Evolutionary conservation across 192 early-diverging fungal species (phyloP).

Genomic region (Gigaspora rosea): DNA sequence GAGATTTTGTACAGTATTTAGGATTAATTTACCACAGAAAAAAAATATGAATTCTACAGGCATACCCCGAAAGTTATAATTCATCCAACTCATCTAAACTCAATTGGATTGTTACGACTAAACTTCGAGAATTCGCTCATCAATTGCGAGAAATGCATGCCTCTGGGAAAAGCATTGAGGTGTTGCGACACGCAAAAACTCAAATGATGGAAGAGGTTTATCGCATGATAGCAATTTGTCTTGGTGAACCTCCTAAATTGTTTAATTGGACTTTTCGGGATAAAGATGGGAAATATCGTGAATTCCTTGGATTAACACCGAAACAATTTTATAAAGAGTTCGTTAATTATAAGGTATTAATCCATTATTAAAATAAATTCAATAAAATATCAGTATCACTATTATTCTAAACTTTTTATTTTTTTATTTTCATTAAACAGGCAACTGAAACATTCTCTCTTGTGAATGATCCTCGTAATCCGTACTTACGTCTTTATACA

Average conservation of each 20-base stretch:
- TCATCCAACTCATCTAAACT: slow-evolving; percentile 63
- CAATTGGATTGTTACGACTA: slow-evolving; percentile 61
- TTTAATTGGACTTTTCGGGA: slow-evolving; percentile 71
- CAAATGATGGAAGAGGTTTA: slow-evolving; percentile 68
- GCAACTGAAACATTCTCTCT: slow-evolving; percentile 63
- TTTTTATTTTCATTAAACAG: slow-evolving; percentile 38
- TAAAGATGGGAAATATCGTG: slow-evolving; percentile 70
- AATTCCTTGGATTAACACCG: slow-evolving; percentile 58
- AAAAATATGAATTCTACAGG: slow-evolving; percentile 11
- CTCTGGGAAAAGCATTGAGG: slow-evolving; percentile 40
- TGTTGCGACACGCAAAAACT: slow-evolving; percentile 57
- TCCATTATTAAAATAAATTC: background rate
- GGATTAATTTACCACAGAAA: background rate
- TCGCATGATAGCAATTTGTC: slow-evolving; percentile 66
- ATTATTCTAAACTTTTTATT: background rate
- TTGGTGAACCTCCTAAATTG: slow-evolving; percentile 69
- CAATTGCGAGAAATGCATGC: slow-evolving; percentile 55
- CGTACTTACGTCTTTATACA: slow-evolving; percentile 61
- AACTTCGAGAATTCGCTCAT: slow-evolving; percentile 70
- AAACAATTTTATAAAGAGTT: slow-evolving; percentile 63
- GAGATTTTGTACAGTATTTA: background rate
- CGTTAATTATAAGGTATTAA: slow-evolving; percentile 55
- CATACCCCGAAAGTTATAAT: slow-evolving; percentile 66
- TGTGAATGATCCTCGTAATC: slow-evolving; percentile 77
- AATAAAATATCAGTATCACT: background rate